A percentile compares a stretch with the other conserved stretches of the same genome.
These are phyloP conservation scores for Geotrichum europaeum DNA, from an alignment of 1,139 yeast species.

Conservation along the genomic window DNA sequence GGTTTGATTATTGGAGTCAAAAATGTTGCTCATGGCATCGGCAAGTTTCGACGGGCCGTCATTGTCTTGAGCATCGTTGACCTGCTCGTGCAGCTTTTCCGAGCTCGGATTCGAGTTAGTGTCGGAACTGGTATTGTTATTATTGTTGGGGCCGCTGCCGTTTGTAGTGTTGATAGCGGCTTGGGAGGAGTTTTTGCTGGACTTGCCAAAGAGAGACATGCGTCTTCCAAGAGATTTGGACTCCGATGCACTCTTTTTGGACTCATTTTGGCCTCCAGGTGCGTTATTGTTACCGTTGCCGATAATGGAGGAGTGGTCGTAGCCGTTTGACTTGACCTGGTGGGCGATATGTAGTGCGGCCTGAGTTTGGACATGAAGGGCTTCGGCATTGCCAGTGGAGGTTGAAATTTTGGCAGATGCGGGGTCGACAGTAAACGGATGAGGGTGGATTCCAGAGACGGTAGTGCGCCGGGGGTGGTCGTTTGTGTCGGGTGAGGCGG, in stretches of 20 bases:
- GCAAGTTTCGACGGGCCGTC: conserved; percentile 4
- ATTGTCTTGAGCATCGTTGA: neutral
- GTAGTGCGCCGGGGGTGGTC: conserved; percentile 17
- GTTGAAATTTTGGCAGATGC: conserved; percentile 21
- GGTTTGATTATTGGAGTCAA: conserved; percentile 10
- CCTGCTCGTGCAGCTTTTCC: conserved; percentile 8
- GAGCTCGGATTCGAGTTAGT: neutral
- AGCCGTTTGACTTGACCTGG: neutral
- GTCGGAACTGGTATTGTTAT: neutral
- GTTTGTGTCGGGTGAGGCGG: conserved; percentile 25
- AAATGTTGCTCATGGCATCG: conserved; percentile 3
- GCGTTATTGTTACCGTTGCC: neutral
- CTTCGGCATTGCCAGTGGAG: conserved; percentile 20
- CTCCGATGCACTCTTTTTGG: conserved; percentile 1
- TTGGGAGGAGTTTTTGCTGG: neutral
- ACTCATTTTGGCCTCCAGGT: neutral
- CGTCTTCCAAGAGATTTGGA: conserved; percentile 18
- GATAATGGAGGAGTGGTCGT: neutral
- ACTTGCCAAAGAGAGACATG: conserved; percentile 24
- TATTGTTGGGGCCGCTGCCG: neutral
- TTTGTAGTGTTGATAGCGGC: neutral
- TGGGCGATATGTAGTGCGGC: neutral
- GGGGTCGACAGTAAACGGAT: conserved; percentile 35
- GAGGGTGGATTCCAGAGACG: conserved; percentile 33
- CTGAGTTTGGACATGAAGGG: conserved; percentile 9